These are phyloP conservation scores for Blastobotrys buckinghamii DNA, from an alignment of 1,139 yeast species.

Conservation along the genomic window DNA sequence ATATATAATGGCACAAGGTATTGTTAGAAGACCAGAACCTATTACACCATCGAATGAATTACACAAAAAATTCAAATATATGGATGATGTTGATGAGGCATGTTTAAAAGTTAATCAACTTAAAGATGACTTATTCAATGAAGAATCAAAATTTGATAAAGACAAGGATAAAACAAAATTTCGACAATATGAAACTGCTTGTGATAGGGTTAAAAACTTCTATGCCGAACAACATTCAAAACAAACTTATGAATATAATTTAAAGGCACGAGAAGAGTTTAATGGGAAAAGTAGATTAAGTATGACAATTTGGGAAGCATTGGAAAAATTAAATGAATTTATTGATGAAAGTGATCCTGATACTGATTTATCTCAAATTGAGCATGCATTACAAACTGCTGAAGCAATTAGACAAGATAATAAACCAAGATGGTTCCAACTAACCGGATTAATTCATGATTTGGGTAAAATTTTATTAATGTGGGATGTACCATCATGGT, in stretches of 20 bases:
- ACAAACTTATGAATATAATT: slow-evolving; percentile 68
- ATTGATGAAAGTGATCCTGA: slow-evolving; percentile 73
- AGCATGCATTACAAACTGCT: slow-evolving; percentile 72
- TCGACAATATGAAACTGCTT: slow-evolving; percentile 64
- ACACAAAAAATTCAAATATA: background rate
- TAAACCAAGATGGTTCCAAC: slow-evolving; percentile 70
- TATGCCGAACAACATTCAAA: slow-evolving; percentile 64
- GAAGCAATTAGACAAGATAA: slow-evolving; percentile 65
- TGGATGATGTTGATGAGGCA: slow-evolving; percentile 25
- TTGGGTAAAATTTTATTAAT: slow-evolving; percentile 64
- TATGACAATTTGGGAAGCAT: slow-evolving; percentile 70
- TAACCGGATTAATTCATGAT: slow-evolving; percentile 68
- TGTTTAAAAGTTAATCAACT: slow-evolving; percentile 37
- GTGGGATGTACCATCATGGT: slow-evolving; percentile 71
- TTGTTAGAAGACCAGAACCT: background rate
- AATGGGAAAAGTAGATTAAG: slow-evolving; percentile 58
- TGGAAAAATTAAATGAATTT: slow-evolving; percentile 54
- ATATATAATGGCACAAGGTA: background rate
- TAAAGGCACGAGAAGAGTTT: slow-evolving; percentile 65
- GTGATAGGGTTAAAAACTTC: slow-evolving; percentile 61
- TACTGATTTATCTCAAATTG: slow-evolving; percentile 67
- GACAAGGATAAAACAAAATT: slow-evolving; percentile 36
- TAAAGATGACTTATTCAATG: slow-evolving; percentile 24
- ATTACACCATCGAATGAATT: background rate
- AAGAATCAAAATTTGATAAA: slow-evolving; percentile 19